phyloP scores from a whole-genome alignment of 805 yeast genomes.

The Candida peoriensis region DNA sequence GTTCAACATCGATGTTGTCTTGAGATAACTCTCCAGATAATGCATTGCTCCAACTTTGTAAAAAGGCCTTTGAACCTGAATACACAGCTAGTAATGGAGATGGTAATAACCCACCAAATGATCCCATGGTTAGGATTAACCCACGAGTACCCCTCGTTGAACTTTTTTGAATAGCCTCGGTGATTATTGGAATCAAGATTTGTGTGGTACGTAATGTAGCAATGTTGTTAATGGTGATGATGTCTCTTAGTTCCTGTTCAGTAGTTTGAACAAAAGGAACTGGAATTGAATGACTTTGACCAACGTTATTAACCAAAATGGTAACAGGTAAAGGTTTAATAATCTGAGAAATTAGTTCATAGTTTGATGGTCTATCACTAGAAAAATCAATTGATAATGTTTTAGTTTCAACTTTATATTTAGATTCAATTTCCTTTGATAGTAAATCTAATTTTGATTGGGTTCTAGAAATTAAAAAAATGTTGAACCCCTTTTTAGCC shows the following conservation, averaged over 20 bases:
- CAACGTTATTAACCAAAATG: slow-evolving; percentile 86
- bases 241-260: slow-evolving; percentile 67
- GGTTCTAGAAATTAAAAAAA: slow-evolving; percentile 83
- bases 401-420: slow-evolving; percentile 58
- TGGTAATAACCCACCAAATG: slow-evolving; percentile 92
- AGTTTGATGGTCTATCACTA: slow-evolving; percentile 53
- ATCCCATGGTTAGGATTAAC: slow-evolving; percentile 89
- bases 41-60: slow-evolving; percentile 90
- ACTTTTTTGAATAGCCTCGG: slow-evolving; percentile 45
- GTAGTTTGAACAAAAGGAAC: slow-evolving; percentile 85
- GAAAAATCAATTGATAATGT: slow-evolving; percentile 77
- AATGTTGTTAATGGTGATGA: slow-evolving; percentile 78
- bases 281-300: slow-evolving; percentile 91
- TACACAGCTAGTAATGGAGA: slow-evolving; percentile 90
- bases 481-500: slow-evolving; percentile 79
- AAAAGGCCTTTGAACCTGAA: slow-evolving; percentile 93
- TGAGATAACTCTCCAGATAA: slow-evolving; percentile 77
- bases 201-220: slow-evolving; percentile 84
- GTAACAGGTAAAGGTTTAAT: slow-evolving; percentile 55
- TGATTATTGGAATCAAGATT: slow-evolving; percentile 67
- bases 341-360: slow-evolving; percentile 42
- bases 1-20: slow-evolving; percentile 76
- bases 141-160: slow-evolving; percentile 47
- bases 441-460: slow-evolving; percentile 65
- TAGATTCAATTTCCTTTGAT: slow-evolving; percentile 55